These are phyloP conservation scores for Colletotrichum endophyticum DNA, from an alignment of 2,329 filamentous ascomycete species.

Conservation along the genomic window DNA sequence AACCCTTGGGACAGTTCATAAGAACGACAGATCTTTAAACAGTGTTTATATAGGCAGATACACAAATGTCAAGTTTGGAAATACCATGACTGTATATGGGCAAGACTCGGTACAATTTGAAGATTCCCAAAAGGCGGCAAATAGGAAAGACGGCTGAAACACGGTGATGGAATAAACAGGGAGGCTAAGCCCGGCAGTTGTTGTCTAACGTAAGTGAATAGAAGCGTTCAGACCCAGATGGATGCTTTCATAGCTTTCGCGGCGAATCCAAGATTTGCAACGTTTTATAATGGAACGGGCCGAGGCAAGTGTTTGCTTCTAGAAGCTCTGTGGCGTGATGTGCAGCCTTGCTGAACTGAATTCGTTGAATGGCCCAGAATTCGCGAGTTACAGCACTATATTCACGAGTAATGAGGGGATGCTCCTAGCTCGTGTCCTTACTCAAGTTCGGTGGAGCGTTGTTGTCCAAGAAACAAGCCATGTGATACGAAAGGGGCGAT, in stretches of 20 bases:
- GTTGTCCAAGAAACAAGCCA: too few relatives aligned
- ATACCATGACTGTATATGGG: accelerated
- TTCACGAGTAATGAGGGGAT: too few relatives aligned
- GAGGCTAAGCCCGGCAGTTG: accelerated
- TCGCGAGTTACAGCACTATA: too few relatives aligned
- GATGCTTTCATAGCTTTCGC: too few relatives aligned
- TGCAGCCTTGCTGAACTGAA: too few relatives aligned
- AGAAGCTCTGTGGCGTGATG: too few relatives aligned
- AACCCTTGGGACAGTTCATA: not conserved
- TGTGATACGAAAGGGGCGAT: too few relatives aligned
- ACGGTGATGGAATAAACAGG: not conserved
- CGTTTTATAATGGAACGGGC: not conserved
- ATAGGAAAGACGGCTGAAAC: not conserved
- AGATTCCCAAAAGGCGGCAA: not conserved
- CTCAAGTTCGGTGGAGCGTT: too few relatives aligned
- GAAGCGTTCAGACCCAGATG: too few relatives aligned
- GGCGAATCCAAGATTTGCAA: not conserved
- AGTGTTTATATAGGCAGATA: not conserved
- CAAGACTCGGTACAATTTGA: not conserved
- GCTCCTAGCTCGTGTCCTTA: too few relatives aligned
- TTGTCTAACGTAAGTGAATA: not conserved
- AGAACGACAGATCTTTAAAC: not conserved
- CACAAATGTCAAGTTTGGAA: not conserved
- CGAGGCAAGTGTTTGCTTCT: not conserved
- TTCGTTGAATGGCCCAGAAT: too few relatives aligned